Evolutionary conservation across 257 asterid genomes (phyloP).

Genomic region (Forsythia viridissima): DNA sequence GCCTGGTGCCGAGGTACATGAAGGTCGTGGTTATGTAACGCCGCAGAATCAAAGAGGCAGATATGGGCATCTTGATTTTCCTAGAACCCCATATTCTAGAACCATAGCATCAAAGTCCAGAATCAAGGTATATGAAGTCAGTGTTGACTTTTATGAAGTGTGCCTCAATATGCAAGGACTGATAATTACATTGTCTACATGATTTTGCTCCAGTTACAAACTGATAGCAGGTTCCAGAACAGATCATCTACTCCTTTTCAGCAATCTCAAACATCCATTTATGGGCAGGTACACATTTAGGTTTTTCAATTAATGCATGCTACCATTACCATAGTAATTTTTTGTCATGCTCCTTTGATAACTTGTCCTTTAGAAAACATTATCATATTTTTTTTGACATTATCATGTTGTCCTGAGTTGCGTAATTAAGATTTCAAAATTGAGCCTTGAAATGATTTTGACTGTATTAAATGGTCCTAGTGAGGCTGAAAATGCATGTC

Average conservation of each 20-base stretch:
- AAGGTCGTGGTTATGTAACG: slow-evolving; percentile 50
- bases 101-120: slow-evolving; percentile 59
- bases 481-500: slow-evolving; percentile 9
- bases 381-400: not conserved
- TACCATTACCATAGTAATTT: not conserved
- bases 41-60: slow-evolving; percentile 71
- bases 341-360: not conserved
- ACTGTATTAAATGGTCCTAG: not conserved
- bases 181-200: slow-evolving; percentile 22
- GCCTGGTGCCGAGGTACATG: slow-evolving; percentile 75
- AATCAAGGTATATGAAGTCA: slow-evolving; percentile 50
- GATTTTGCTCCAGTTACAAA: slow-evolving; percentile 48
- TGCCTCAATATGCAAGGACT: slow-evolving; percentile 20
- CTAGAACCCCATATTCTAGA: slow-evolving; percentile 88
- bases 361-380: slow-evolving; percentile 1
- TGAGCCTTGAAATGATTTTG: slow-evolving; percentile 8
- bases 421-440: slow-evolving; percentile 3
- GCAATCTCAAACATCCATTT: slow-evolving; percentile 50
- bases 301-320: not conserved
- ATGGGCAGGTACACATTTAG: slow-evolving; percentile 50
- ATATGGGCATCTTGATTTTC: slow-evolving; percentile 66
- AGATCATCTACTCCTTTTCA: slow-evolving; percentile 49
- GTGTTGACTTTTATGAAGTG: not conserved
- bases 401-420: not conserved
- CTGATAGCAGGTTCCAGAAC: slow-evolving; percentile 45